Percentiles rank a stretch among this genome's conserved stretches.
Conservation (phyloP, 1,284 basidiomycete species). For the Cutaneotrichosporon sp. region DNA sequence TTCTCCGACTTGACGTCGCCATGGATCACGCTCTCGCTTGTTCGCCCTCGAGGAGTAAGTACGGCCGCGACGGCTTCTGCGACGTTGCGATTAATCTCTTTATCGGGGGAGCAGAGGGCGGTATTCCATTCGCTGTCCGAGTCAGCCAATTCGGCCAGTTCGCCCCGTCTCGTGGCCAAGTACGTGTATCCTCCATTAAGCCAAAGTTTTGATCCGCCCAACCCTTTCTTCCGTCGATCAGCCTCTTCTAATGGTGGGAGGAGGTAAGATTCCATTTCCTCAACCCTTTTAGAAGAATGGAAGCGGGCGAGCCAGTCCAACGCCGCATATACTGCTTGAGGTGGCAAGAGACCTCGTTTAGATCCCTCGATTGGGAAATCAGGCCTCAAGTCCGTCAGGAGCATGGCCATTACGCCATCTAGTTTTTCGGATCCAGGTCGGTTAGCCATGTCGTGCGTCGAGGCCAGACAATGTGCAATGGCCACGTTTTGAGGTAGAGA, state of each 20-base stretch:
- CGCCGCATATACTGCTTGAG: conserved; percentile 7
- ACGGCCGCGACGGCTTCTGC: conserved; percentile 13
- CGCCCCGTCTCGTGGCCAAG: conserved; percentile 23
- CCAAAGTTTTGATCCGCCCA: conserved; percentile 17
- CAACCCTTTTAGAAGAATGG: neutral
- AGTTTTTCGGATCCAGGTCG: neutral
- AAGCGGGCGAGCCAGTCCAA: conserved; percentile 21
- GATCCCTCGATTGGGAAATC: conserved; percentile 18
- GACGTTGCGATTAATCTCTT: neutral
- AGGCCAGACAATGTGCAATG: conserved; percentile 17
- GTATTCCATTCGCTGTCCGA: conserved; percentile 17
- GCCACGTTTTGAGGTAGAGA: neutral
- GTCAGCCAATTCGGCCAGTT: conserved; percentile 12
- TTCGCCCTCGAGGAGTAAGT: conserved; percentile 15
- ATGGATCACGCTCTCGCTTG: conserved; percentile 18
- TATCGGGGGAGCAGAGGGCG: conserved; percentile 7
- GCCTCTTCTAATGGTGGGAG: conserved; percentile 12
- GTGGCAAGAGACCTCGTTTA: conserved; percentile 12
- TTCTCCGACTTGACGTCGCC: conserved; percentile 29
- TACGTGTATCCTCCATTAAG: conserved; percentile 29
- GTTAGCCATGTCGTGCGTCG: neutral
- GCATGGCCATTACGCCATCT: conserved; percentile 11
- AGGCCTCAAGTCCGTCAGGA: conserved; percentile 15
- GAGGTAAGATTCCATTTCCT: neutral
- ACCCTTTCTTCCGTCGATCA: neutral